phyloP scores from a whole-genome alignment of 1,284 basidiomycete genomes.

The Puccinia hordei region DNA sequence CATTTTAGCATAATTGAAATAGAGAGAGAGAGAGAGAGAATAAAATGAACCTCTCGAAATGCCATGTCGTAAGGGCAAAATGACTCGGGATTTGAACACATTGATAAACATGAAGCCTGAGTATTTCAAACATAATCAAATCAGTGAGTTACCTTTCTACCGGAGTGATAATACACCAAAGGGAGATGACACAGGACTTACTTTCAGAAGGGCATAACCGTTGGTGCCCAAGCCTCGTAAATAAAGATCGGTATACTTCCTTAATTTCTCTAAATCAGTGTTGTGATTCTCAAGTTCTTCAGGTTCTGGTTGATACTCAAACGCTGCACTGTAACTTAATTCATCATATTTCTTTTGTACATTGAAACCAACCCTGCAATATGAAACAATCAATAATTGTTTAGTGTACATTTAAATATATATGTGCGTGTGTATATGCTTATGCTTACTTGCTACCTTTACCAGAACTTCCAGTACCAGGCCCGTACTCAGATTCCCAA shows the following conservation, averaged over 20 bases:
- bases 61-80: constrained; percentile 15
- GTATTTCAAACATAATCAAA: not conserved
- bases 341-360: constrained; percentile 3
- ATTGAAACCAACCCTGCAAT: not conserved
- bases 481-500: constrained; percentile 26
- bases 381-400: too few relatives aligned
- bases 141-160: not conserved
- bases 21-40: not conserved
- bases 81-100: constrained; percentile 13
- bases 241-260: not conserved
- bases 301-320: constrained; percentile 1
- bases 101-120: constrained; percentile 27
- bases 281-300: constrained; percentile 2
- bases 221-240: not conserved
- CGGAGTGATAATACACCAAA: not conserved
- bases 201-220: constrained; percentile 25
- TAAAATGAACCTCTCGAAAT: not conserved
- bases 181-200: not conserved
- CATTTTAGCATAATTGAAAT: not conserved
- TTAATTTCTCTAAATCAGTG: constrained; percentile 6
- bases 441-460: not conserved
- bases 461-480: not conserved
- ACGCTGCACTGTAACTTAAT: constrained; percentile 6
- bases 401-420: not conserved
- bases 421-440: not conserved